Evolutionary conservation across 192 early-diverging fungal species (phyloP).

Genomic region (Backusella liffmaniae): DNA sequence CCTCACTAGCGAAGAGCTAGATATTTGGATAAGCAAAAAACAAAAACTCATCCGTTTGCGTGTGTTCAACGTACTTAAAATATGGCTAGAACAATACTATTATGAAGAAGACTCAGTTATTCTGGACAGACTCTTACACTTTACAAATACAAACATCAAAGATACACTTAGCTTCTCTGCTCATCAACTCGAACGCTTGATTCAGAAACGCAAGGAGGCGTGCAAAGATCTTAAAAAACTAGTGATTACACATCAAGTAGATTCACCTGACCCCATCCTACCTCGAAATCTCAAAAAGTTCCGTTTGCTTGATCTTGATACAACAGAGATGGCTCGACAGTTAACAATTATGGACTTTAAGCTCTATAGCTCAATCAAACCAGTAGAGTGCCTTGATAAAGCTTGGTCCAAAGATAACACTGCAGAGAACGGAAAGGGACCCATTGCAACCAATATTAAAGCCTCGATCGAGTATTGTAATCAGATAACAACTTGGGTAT

Average conservation of each 20-base stretch:
- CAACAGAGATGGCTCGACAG: slow-evolving; percentile 92
- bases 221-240: slow-evolving; percentile 58
- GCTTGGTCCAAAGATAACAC: slow-evolving; percentile 73
- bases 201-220: slow-evolving; percentile 67
- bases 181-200: slow-evolving; percentile 70
- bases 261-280: slow-evolving; percentile 75
- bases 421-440: slow-evolving; percentile 51
- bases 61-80: slow-evolving; percentile 93
- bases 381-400: slow-evolving; percentile 88
- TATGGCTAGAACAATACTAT: slow-evolving; percentile 94
- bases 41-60: slow-evolving; percentile 85
- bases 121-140: slow-evolving; percentile 69
- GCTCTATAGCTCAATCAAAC: slow-evolving; percentile 78
- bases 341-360: slow-evolving; percentile 91
- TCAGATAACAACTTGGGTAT: slow-evolving; percentile 85
- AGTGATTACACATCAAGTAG: slow-evolving; percentile 59
- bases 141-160: slow-evolving; percentile 68
- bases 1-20: slow-evolving; percentile 61
- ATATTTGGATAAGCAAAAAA: slow-evolving; percentile 85
- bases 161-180: slow-evolving; percentile 68
- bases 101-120: slow-evolving; percentile 68
- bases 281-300: slow-evolving; percentile 79
- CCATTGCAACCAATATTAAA: slow-evolving; percentile 81
- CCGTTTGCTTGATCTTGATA: slow-evolving; percentile 85
- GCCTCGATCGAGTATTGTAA: slow-evolving; percentile 85